These are phyloP conservation scores for Conidiobolus incongruus DNA, from an alignment of 371 early-diverging fungal species.

Conservation along the genomic window DNA sequence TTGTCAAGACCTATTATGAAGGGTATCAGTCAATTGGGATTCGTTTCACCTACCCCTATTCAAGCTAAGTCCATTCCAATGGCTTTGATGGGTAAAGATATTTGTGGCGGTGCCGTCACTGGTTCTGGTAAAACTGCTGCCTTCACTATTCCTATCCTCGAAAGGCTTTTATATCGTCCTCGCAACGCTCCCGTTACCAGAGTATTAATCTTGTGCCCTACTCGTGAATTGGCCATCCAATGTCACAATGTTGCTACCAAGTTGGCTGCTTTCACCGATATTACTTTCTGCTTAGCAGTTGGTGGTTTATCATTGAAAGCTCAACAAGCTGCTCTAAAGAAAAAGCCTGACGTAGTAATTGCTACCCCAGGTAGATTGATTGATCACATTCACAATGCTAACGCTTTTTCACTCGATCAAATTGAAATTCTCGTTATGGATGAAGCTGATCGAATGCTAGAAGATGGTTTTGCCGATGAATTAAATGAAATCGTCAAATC, in stretches of 20 bases:
- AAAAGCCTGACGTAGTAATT: slow-evolving; percentile 91
- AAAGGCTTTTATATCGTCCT: slow-evolving; percentile 79
- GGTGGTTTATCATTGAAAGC: slow-evolving; percentile 74
- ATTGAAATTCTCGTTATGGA: slow-evolving; percentile 98
- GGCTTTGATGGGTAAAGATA: slow-evolving; percentile 92
- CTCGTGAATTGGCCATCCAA: slow-evolving; percentile 97
- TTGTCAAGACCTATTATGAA: slow-evolving; percentile 89
- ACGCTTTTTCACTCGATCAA: slow-evolving; percentile 59
- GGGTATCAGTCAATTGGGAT: slow-evolving; percentile 73
- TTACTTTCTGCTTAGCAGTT: slow-evolving; percentile 65
- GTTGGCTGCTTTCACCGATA: slow-evolving; percentile 72
- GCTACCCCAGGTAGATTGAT: slow-evolving; percentile 99
- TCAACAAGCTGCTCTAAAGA: slow-evolving; percentile 80
- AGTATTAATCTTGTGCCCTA: slow-evolving; percentile 96
- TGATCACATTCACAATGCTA: slow-evolving; percentile 91
- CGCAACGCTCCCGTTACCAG: slow-evolving; percentile 56
- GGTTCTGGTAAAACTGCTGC: slow-evolving; percentile 99
- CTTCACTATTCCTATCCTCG: slow-evolving; percentile 93
- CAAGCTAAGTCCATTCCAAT: slow-evolving; percentile 93
- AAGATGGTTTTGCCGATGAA: slow-evolving; percentile 97
- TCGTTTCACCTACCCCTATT: slow-evolving; percentile 88
- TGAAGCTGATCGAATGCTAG: slow-evolving; percentile 99
- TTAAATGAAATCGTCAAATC: slow-evolving; percentile 83
- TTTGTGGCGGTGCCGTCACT: slow-evolving; percentile 98
- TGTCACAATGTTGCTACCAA: slow-evolving; percentile 81